Base-by-base conservation (phyloP, 768 basidiomycete genomes). In the Trametes meyenii region DNA sequence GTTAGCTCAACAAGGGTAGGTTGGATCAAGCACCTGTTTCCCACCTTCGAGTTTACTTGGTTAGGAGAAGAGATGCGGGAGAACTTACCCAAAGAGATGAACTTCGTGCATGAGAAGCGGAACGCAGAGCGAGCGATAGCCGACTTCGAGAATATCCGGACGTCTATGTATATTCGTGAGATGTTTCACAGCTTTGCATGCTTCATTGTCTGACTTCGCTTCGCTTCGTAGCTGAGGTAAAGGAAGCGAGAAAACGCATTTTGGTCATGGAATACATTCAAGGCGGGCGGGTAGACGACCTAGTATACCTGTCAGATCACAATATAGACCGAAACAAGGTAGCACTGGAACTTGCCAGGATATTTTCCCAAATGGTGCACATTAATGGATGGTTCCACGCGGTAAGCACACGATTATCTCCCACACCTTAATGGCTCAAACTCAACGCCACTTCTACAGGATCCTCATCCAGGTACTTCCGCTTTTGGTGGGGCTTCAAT, bases 281-380 rank as follows among this genome's bases (percentile, higher is more conserved):
- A 68, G 96, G 96, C 17, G 90, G 87, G 5, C 82, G 96, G 26
- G 88, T 96, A 2, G 96, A 98, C 70, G 90, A 98, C 72, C 72
- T 96, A 55, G 79, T 79, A 39, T 99, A 93, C 71, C 82, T 99
- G 14, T 88, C 89, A 23, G 78, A 85, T 39, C 80, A 91, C 62
- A 81, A 84, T 46, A 98, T 99, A 63, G 94, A 99, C 74, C 81
- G 96, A 55, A 99, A 98, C 71, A 89, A 89, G 72, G 96, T 99
- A 45, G 88, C 94, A 1, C 77, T 96, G 55, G 95, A 98, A 74
- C 80, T 99, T 21, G 86, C 90, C 3, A 78, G 89, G 65, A 96
- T 99, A 69, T 98, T 98, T 71, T 90, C 85, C 51, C 88, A 86
- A 70, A 98, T 98, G 97, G 93, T 98, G 12, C 96, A 98, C 70